These are phyloP conservation scores for Teratosphaeria pseudoeucalypti DNA, from an alignment of 2,329 filamentous ascomycete genomes.

Conservation along the genomic window DNA sequence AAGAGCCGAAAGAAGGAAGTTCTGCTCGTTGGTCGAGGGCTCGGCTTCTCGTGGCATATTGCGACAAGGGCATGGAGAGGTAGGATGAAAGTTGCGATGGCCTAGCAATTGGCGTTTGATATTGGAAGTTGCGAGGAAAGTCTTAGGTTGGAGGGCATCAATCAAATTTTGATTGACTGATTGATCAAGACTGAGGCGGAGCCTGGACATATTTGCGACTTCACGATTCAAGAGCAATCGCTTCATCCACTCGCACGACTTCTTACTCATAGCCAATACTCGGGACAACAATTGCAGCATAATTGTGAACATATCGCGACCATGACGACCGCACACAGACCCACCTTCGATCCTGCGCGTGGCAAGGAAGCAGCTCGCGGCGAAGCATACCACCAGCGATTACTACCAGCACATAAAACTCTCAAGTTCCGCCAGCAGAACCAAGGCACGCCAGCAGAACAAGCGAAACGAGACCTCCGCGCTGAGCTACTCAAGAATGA, in stretches of 20 bases:
- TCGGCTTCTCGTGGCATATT: slow-evolving; percentile 87
- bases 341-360: slow-evolving; percentile 90
- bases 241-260: neutral
- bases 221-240: neutral
- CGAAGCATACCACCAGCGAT: slow-evolving; percentile 89
- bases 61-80: neutral
- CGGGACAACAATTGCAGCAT: neutral
- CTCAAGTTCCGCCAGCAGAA: slow-evolving; percentile 85
- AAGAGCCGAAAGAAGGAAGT: slow-evolving; percentile 75
- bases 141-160: neutral
- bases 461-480: slow-evolving; percentile 64
- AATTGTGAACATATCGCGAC: slow-evolving; percentile 7
- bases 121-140: neutral
- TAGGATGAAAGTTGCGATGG: neutral
- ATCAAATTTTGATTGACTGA: neutral
- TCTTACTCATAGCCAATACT: neutral
- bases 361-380: slow-evolving; percentile 93
- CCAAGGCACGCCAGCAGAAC: slow-evolving; percentile 74
- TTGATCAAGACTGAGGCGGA: neutral
- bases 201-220: neutral
- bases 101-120: neutral
- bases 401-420: slow-evolving; percentile 84
- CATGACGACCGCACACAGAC: slow-evolving; percentile 57
- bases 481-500: slow-evolving; percentile 86
- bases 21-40: slow-evolving; percentile 78